Evolutionary conservation across 148 eudicot species (phyloP), one percentile per base, ranked within the genome.

Genomic region (Mesembryanthemum crystallinum): DNA sequence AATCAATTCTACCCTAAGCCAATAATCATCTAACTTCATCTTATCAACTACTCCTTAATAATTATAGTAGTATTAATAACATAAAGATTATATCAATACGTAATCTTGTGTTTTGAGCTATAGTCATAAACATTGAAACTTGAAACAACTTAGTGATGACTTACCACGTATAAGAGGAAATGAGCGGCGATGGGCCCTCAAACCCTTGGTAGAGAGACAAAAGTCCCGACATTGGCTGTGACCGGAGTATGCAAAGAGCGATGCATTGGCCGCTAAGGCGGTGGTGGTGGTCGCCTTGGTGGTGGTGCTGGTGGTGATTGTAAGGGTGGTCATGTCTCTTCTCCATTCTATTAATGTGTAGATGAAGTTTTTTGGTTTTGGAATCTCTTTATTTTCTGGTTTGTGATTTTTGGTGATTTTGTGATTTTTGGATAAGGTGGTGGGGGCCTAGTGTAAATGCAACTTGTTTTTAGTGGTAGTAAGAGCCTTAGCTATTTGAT

Each of bases 351-450:
- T 42, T 67, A 72, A 20, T 29, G 42, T 28, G 5, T 65, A 13
- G 69, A 72, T 45, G 25, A 24, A 20, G 66, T 25, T 72, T 61
- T 81, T 59, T 59, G 77, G 45, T 60, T 72, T 68, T 32, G 58
- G 64, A 25, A 57, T 9, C n/a, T 25, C 15, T 35, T 18, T 29
- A 52, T 37, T 18, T 58, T 42, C 43, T 39, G 64, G 66, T 43
- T 5, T 23, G 73, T 79, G 66, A 72, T 71, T 76, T 60, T 73
- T 72, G 77, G 39, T 67, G 70, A 67, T 76, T 27, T 13, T 55
- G 30, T 73, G 73, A 67, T 66, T 79, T 72, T 63, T 69, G 80
- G 83, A 76, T 81, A 81, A 81, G 83, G 73, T 79, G 61, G 73
- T 77, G 74, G 63, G 72, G 33, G 47, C 61, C 54, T 58, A 67